A percentile compares a stretch with the other conserved stretches of the same genome.
These are phyloP conservation scores for Rhinocladiella mackenziei DNA, from an alignment of 2,329 filamentous ascomycete genomes.

Conservation along the genomic window DNA sequence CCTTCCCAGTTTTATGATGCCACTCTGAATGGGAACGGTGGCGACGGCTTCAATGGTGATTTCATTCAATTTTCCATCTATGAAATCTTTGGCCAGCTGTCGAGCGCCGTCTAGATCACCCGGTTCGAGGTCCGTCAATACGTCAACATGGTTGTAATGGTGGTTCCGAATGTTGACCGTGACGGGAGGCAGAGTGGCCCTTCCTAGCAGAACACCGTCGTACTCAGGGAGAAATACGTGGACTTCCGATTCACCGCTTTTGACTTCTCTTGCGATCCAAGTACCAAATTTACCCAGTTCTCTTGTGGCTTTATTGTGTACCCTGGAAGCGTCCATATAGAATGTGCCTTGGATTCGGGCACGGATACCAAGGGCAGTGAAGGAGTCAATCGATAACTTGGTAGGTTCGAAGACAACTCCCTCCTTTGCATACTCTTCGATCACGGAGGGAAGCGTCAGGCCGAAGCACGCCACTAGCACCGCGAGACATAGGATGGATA, in stretches of 20 bases:
- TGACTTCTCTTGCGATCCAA: slow-evolving; percentile 72
- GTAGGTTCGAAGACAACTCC: slow-evolving; percentile 78
- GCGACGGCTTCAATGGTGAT: slow-evolving; percentile 71
- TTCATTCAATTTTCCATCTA: slow-evolving; percentile 69
- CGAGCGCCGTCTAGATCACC: slow-evolving; percentile 75
- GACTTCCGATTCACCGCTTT: slow-evolving; percentile 68
- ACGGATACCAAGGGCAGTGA: slow-evolving; percentile 72
- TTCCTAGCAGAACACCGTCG: slow-evolving; percentile 70
- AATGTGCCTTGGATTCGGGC: slow-evolving; percentile 80
- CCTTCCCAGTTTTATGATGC: slow-evolving; percentile 72
- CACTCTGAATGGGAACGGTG: slow-evolving; percentile 69
- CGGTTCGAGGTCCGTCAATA: slow-evolving; percentile 70
- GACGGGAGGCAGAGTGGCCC: slow-evolving; percentile 69
- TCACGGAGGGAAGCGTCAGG: slow-evolving; percentile 74
- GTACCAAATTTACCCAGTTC: slow-evolving; percentile 74
- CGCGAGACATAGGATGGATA: slow-evolving; percentile 60
- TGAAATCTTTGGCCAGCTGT: slow-evolving; percentile 79
- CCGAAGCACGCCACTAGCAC: slow-evolving; percentile 68
- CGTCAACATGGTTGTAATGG: slow-evolving; percentile 70
- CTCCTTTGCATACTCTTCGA: slow-evolving; percentile 82
- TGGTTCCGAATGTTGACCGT: slow-evolving; percentile 74
- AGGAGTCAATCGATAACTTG: slow-evolving; percentile 76
- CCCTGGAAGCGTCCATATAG: slow-evolving; percentile 70
- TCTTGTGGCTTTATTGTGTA: slow-evolving; percentile 66
- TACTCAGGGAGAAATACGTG: slow-evolving; percentile 81